These are phyloP conservation scores for Drechslerella dactyloides DNA, from an alignment of 2,329 filamentous ascomycete genomes.

Conservation along the genomic window DNA sequence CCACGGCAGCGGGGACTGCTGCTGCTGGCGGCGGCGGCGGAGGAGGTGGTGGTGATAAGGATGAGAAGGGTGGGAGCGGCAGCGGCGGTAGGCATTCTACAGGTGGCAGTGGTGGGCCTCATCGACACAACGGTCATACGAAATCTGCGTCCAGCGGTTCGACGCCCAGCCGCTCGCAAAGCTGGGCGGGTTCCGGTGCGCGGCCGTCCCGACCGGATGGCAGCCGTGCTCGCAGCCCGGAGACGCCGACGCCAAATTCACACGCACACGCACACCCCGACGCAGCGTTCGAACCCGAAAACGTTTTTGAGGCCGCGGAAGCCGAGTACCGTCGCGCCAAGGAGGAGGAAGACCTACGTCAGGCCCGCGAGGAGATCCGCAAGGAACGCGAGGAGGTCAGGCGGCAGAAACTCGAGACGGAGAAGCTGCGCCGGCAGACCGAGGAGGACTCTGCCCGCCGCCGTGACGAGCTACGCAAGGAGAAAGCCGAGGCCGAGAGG, in stretches of 20 bases:
- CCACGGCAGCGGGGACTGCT: neutral
- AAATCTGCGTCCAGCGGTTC: constrained; percentile 31
- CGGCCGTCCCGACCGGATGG: neutral
- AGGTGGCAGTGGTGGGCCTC: neutral
- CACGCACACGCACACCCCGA: neutral
- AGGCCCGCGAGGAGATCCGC: constrained; percentile 35
- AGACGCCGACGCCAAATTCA: constrained; percentile 16
- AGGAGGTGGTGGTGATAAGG: constrained; percentile 1
- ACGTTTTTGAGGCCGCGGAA: constrained; percentile 41
- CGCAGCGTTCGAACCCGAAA: neutral
- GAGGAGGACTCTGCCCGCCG: constrained; percentile 29
- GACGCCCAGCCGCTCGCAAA: constrained; percentile 36
- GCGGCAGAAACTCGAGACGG: constrained; percentile 38
- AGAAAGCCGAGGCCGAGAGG: constrained; percentile 28
- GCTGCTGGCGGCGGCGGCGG: constrained; percentile 1
- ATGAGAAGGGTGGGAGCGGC: constrained; percentile 4
- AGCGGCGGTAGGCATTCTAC: neutral
- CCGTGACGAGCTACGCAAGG: constrained; percentile 37
- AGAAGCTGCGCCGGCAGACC: constrained; percentile 32
- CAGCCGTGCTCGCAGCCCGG: constrained; percentile 18
- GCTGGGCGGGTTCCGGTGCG: constrained; percentile 31
- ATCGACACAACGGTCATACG: constrained; percentile 42
- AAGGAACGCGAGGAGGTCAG: constrained; percentile 35
- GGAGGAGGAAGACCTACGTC: constrained; percentile 39
- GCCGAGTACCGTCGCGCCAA: constrained; percentile 41